These are phyloP conservation scores for Mycena polygramma DNA, from an alignment of 768 basidiomycete genomes.

Conservation along the genomic window DNA sequence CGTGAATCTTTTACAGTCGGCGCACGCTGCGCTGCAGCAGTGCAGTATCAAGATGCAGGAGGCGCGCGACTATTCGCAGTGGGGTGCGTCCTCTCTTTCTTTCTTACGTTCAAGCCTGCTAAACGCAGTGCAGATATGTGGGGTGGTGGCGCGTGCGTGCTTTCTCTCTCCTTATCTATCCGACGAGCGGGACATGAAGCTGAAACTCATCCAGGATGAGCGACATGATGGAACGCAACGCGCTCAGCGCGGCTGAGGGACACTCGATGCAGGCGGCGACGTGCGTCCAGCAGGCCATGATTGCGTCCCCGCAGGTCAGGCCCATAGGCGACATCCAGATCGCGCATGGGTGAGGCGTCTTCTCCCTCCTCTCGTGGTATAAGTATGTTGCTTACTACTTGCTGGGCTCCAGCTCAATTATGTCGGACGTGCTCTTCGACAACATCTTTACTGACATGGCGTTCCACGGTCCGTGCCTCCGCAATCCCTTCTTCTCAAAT, in stretches of 20 bases:
- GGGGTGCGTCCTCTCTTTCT: constrained; percentile 45
- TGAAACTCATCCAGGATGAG: constrained; percentile 44
- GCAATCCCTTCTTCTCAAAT: neutral
- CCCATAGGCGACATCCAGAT: constrained; percentile 54
- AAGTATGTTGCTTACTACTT: neutral
- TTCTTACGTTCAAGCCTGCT: neutral
- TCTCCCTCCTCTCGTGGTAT: neutral
- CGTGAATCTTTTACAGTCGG: constrained; percentile 53
- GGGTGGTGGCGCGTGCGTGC: constrained; percentile 54
- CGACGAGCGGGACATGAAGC: neutral
- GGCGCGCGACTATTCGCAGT: constrained; percentile 55
- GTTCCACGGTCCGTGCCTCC: constrained; percentile 53
- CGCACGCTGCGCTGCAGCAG: constrained; percentile 48
- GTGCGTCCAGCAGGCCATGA: constrained; percentile 55
- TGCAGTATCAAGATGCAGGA: constrained; percentile 51
- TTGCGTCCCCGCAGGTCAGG: constrained; percentile 51
- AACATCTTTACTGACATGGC: constrained; percentile 58
- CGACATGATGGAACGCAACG: constrained; percentile 59
- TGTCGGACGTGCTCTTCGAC: constrained; percentile 58
- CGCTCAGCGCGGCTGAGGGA: constrained; percentile 52
- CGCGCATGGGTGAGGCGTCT: constrained; percentile 52
- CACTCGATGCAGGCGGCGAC: constrained; percentile 50
- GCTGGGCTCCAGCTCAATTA: constrained; percentile 31
- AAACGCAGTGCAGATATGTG: constrained; percentile 52
- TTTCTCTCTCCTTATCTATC: neutral